Percentiles rank a stretch among this genome's conserved stretches.
phyloP scores from a whole-genome alignment of 2,329 filamentous ascomycete genomes.

The Pyricularia pennisetigena region DNA sequence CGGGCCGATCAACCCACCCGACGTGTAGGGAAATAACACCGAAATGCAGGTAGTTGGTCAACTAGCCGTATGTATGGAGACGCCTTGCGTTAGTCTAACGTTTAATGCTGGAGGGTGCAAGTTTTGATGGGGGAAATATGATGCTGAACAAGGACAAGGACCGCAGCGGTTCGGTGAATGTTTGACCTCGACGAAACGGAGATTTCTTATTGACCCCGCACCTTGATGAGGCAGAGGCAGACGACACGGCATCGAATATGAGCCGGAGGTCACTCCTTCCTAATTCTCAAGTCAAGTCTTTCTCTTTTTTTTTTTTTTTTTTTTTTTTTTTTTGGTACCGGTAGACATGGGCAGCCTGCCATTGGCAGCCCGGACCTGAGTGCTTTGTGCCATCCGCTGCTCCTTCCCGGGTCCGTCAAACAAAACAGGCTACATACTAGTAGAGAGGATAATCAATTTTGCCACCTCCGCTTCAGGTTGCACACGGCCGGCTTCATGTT shows the following conservation, averaged over 20 bases:
- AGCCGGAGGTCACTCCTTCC: background rate
- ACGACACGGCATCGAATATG: background rate
- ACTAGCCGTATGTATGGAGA: background rate
- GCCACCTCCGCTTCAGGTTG: background rate
- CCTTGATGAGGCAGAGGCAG: background rate
- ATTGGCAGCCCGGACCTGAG: background rate
- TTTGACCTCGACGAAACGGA: background rate
- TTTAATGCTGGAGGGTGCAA: background rate
- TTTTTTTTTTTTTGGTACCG: background rate
- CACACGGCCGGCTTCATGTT: background rate
- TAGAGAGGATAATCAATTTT: background rate
- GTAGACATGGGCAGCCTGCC: background rate
- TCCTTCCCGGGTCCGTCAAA: background rate
- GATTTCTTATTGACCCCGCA: background rate
- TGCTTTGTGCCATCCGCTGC: background rate
- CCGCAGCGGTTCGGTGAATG: too few species aligned
- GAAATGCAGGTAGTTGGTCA: background rate
- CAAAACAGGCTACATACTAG: background rate
- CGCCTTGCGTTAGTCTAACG: background rate
- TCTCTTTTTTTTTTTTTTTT: too few species aligned
- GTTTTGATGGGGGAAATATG: background rate
- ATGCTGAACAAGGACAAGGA: background rate
- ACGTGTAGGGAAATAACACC: background rate
- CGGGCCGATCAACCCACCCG: background rate
- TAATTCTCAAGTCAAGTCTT: background rate